Evolutionary conservation across 2,329 filamentous ascomycete species (phyloP), one percentile per base, ranked within the genome.

Genomic region (Paraconiothyrium brasiliense): DNA sequence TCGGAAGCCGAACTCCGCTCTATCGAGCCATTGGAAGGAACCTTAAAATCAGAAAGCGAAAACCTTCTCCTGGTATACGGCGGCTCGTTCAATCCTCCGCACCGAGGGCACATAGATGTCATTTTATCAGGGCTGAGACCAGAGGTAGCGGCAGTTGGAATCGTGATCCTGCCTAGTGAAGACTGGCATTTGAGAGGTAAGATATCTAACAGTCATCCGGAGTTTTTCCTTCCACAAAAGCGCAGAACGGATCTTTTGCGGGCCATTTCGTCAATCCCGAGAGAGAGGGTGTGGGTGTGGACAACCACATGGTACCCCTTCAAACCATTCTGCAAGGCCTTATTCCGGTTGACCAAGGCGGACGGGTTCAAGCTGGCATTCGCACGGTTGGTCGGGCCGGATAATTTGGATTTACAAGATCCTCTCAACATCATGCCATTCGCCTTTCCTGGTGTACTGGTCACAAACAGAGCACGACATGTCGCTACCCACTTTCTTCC

Each of bases 321-420:
- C 43, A 46, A 46, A 46, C 22, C 43, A 27, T 46, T 46, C 24
- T 22, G 16, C 43, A 46, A 46, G 43, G 43, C 43, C 43, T 46
- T 46, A 46, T 24, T 46, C n/a, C 43, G 43, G 43, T 46, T 46
- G 43, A 46, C 43, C 43, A 46, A 46, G 43, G 43, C 43, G 43
- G 43, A 46, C 20, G 43, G 43, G 16, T 46, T 46, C 43, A 46
- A 46, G 13, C 43, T 46, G 43, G 43, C n/a, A 46, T 46, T 46
- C 43, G 43, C 43, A 27, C 16, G 43, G 20, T 46, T 46, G 43
- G 43, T 46, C 16, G 43, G 43, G 43, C 43, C 43, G 16, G 43
- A 46, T 24, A 46, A 46, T 16, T 27, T 46, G 43, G 22, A 46
- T 46, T 6, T 24, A 46, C 9, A 46, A 46, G 22, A 22, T 27